phyloP scores from a whole-genome alignment of 1,284 basidiomycete species.

The Sparassis latifolia region DNA sequence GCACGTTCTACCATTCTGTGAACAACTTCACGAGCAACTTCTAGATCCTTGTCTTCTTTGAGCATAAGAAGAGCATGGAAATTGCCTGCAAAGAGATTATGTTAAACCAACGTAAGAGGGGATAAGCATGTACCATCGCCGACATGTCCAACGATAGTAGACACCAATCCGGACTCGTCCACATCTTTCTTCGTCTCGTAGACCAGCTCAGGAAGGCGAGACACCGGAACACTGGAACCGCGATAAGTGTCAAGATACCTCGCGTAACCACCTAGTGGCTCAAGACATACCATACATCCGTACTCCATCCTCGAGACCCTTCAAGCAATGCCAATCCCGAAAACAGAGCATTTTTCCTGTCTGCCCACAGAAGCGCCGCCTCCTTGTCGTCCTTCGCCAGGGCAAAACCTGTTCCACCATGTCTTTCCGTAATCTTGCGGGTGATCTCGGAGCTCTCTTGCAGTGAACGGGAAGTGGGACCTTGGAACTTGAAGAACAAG shows the following conservation, averaged over 20 bases:
- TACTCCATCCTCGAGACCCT: slow-evolving; percentile 66
- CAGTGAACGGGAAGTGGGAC: slow-evolving; percentile 53
- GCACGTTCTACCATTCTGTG: slow-evolving; percentile 69
- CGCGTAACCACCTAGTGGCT: too few relatives aligned
- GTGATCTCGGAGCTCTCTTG: slow-evolving; percentile 59
- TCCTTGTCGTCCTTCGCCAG: slow-evolving; percentile 65
- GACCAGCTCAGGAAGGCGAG: slow-evolving; percentile 70
- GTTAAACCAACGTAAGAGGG: background rate
- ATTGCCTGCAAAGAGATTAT: slow-evolving; percentile 33
- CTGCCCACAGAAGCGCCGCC: slow-evolving; percentile 76
- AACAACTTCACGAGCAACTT: slow-evolving; percentile 44
- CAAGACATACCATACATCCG: slow-evolving; percentile 74
- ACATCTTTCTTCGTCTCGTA: slow-evolving; percentile 75
- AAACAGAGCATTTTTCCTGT: slow-evolving; percentile 81
- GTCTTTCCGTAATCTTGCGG: slow-evolving; percentile 47
- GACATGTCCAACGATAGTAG: slow-evolving; percentile 74
- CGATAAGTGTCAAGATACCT: background rate
- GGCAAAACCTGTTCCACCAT: slow-evolving; percentile 67
- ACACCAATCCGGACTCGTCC: slow-evolving; percentile 47
- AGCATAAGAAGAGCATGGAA: slow-evolving; percentile 58
- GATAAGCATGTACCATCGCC: slow-evolving; percentile 67
- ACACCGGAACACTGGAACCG: slow-evolving; percentile 57
- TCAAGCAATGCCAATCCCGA: slow-evolving; percentile 62
- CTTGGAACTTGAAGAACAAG: slow-evolving; percentile 88
- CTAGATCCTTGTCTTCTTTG: slow-evolving; percentile 52